Conservation (phyloP, 108 stramenopile species). For the Skeletonema marinoi region DNA sequence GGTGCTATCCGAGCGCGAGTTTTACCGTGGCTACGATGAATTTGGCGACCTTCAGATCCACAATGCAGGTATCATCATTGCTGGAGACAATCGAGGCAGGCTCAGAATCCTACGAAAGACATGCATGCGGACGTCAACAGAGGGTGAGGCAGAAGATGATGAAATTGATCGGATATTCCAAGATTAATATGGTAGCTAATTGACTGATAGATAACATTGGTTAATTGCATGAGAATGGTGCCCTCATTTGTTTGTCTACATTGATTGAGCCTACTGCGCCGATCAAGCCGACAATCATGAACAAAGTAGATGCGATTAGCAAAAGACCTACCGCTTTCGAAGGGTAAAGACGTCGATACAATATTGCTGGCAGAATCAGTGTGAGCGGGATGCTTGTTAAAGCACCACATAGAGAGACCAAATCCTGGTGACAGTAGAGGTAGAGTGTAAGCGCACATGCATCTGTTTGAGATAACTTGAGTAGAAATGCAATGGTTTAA, state of each 20-base stretch:
- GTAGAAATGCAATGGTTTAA: neutral
- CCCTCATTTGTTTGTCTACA: conserved; percentile 47
- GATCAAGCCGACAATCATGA: conserved; percentile 60
- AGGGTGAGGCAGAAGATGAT: neutral
- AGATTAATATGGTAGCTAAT: neutral
- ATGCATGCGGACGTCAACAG: neutral
- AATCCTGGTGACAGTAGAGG: conserved; percentile 29
- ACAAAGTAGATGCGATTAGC: conserved; percentile 50
- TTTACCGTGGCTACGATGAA: neutral
- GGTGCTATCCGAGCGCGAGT: conserved; percentile 10
- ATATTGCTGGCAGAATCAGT: conserved; percentile 65
- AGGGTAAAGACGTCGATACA: conserved; percentile 48
- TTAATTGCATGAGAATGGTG: conserved; percentile 52
- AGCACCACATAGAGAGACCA: conserved; percentile 76
- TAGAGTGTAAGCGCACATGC: neutral
- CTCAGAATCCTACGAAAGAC: conserved; percentile 8
- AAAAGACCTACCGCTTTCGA: conserved; percentile 37
- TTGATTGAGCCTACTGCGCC: conserved; percentile 63
- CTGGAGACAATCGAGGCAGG: conserved; percentile 35
- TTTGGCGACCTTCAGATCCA: neutral
- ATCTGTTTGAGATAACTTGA: neutral
- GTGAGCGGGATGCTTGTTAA: conserved; percentile 70
- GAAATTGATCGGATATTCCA: neutral
- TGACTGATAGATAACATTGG: neutral
- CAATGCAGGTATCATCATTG: conserved; percentile 19